A percentile compares a stretch with the other conserved stretches of the same genome.
These are phyloP conservation scores for Piper betle DNA, from an alignment of 164 flowering plant species.

Conservation along the genomic window DNA sequence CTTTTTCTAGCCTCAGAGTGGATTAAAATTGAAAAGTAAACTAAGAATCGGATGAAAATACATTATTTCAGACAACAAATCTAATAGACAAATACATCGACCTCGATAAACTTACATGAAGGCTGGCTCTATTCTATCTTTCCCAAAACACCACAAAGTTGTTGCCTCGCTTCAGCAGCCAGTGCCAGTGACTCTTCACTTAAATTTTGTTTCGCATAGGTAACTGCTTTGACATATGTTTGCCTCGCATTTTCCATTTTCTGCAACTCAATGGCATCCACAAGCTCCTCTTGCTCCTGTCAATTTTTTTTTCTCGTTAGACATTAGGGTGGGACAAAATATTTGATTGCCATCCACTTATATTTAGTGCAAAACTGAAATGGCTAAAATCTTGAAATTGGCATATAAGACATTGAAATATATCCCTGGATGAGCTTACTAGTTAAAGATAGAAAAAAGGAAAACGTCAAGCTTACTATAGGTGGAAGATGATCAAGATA, in stretches of 20 bases:
- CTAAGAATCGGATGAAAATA: too few species aligned
- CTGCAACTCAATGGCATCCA: conserved; percentile 37
- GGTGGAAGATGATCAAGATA: too few species aligned
- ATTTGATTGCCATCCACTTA: neutral
- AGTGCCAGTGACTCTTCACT: conserved; percentile 64
- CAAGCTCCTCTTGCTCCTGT: conserved; percentile 34
- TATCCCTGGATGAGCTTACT: conserved; percentile 1
- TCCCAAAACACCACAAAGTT: conserved; percentile 42
- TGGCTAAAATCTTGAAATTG: neutral
- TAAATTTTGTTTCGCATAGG: conserved; percentile 54
- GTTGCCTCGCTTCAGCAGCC: conserved; percentile 51
- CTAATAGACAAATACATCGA: too few species aligned
- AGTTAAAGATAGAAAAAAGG: conserved; percentile 2
- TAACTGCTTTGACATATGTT: conserved; percentile 57
- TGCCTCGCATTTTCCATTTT: conserved; percentile 68
- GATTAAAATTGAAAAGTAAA: too few species aligned
- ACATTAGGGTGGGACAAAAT: neutral
- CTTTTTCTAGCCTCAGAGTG: too few species aligned
- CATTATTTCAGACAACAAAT: too few species aligned
- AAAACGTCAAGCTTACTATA: conserved; percentile 30
- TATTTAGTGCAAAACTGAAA: neutral
- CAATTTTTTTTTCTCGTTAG: too few species aligned
- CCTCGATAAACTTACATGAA: too few species aligned
- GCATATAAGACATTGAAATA: neutral
- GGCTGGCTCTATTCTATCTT: too few species aligned